Evolutionary conservation across 805 yeast species (phyloP), one percentile per base, ranked within the genome.

Genomic region (Danielozyma ontarioensis): DNA sequence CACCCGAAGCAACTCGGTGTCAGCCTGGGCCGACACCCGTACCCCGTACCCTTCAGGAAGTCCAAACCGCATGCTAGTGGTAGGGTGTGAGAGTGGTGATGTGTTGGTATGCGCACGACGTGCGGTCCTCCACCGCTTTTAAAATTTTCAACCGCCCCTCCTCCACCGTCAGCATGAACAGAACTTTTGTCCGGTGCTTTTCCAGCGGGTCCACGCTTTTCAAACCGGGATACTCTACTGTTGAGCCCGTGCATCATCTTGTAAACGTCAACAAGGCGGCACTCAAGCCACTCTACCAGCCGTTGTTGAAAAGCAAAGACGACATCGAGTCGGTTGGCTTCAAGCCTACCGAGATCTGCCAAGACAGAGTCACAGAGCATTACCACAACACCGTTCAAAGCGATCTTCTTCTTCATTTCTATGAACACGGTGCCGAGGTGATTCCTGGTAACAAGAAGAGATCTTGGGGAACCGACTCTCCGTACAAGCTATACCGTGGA

Each of bases 191-290:
- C 40, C 57, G 62, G 55, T 53, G 41, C 49, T 40, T 64, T 46
- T 32, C 61, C 50, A 25, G 61, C 60, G 37, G 72, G 63, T 55
- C 72, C 72, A 31, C 82, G 78, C 19, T 76, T 73, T 32, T 42
- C 29, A 62, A 51, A 35, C 44, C 68, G 11, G 69, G 69, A 6
- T 66, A 65, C 56, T 82, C 94, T 25, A 73, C 85, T 32, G 89
- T 86, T 24, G 76, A 82, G 32, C 97, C 98, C 2, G 94, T 90
- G 12, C 98, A 93, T 58, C 98, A 93, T 60, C 72, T 76, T 39
- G 84, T 90, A 28, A 77, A 76, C 44, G 78, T 86, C 51, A 72
- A 76, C 49, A 93, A 93, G 57, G 63, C 78, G 25, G 74, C 75
- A 34, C 72, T 90, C 31, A 81, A 89, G 24, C 88, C 90, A 36